A percentile compares a stretch with the other conserved stretches of the same genome.
These are phyloP conservation scores for Dipteronia sinensis DNA, from an alignment of 345 rosid species.

Conservation along the genomic window DNA sequence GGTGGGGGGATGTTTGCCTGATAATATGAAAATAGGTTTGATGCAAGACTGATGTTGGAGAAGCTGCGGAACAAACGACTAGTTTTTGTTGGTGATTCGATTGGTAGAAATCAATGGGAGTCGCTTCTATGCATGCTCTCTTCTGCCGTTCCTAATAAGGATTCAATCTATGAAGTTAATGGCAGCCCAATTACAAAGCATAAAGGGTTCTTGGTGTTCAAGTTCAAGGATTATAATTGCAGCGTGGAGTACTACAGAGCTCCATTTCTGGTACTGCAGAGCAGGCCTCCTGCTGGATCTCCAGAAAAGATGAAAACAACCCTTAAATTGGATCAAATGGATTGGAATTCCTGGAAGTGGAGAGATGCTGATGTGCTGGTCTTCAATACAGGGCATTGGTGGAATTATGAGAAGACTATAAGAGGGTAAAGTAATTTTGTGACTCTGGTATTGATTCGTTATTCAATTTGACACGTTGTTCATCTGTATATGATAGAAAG, in stretches of 20 bases:
- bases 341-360: constrained; percentile 77
- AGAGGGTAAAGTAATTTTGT: constrained; percentile 57
- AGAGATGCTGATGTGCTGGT: constrained; percentile 74
- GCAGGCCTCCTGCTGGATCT: constrained; percentile 74
- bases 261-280: constrained; percentile 78
- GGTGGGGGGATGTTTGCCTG: background rate
- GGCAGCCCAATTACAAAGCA: constrained; percentile 90
- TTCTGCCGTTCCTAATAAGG: constrained; percentile 58
- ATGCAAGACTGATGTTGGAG: constrained; percentile 83
- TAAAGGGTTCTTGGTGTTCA: constrained; percentile 77
- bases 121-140: constrained; percentile 86
- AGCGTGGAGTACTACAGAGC: constrained; percentile 89
- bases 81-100: constrained; percentile 90
- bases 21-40: constrained; percentile 51
- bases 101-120: constrained; percentile 98
- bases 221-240: constrained; percentile 78
- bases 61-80: constrained; percentile 72
- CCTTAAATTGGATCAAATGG: constrained; percentile 83
- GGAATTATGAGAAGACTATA: constrained; percentile 90
- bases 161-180: constrained; percentile 79
- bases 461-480: background rate
- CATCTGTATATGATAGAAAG: background rate
- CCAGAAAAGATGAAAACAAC: constrained; percentile 57
- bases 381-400: constrained; percentile 95
- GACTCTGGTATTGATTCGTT: constrained; percentile 10